Percentiles rank a stretch among this genome's conserved stretches.
Evolutionary conservation across 2,329 filamentous ascomycete species (phyloP).

Genomic region (Pestalotiopsis sp.): DNA sequence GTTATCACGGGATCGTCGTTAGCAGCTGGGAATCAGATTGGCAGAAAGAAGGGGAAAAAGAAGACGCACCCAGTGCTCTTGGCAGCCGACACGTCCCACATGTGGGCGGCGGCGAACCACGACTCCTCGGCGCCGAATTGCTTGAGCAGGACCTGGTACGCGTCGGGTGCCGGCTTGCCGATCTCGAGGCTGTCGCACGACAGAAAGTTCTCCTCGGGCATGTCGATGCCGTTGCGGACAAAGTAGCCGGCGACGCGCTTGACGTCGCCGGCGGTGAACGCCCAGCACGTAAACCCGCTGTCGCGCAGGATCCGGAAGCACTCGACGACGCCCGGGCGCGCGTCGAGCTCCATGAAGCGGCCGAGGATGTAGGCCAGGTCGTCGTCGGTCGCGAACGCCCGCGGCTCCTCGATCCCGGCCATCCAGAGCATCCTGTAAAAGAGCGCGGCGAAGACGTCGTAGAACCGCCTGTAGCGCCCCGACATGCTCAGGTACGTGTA

Average conservation of each 20-base stretch:
- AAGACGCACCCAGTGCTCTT: constrained; percentile 41
- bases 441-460: constrained; percentile 41
- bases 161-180: constrained; percentile 51
- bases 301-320: constrained; percentile 44
- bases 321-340: constrained; percentile 42
- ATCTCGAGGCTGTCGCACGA: constrained; percentile 51
- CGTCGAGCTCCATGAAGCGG: constrained; percentile 37
- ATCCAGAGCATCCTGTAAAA: constrained; percentile 52
- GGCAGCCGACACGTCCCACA: constrained; percentile 61
- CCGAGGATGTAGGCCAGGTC: constrained; percentile 42
- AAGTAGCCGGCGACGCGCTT: constrained; percentile 56
- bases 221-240: constrained; percentile 45
- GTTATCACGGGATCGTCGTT: background rate
- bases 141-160: constrained; percentile 47
- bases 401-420: constrained; percentile 44
- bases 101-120: constrained; percentile 63
- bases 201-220: constrained; percentile 53
- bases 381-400: constrained; percentile 41
- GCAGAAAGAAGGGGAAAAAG: background rate
- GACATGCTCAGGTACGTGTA: constrained; percentile 51
- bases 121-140: constrained; percentile 40
- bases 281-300: constrained; percentile 55
- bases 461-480: constrained; percentile 44
- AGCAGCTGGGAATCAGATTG: background rate
- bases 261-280: constrained; percentile 53